These are phyloP conservation scores for Populus nigra DNA, from an alignment of 345 rosid species.

Conservation along the genomic window DNA sequence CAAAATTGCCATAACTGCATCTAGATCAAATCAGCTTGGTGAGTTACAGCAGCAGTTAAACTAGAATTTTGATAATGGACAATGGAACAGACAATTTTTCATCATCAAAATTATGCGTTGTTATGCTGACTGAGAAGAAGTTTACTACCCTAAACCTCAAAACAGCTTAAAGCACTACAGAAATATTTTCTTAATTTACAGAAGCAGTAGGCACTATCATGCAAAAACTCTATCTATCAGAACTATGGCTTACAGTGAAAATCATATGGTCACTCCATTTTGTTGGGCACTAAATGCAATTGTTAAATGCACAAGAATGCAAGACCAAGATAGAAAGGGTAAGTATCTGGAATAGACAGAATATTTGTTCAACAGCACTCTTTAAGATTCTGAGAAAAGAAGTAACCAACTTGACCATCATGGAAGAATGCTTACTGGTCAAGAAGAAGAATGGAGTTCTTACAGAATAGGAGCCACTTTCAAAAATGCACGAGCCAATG, in stretches of 20 bases:
- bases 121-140: not conserved
- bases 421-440: not conserved
- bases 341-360: not conserved
- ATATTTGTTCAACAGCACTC: not conserved
- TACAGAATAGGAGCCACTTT: conserved; percentile 85
- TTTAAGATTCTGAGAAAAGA: not conserved
- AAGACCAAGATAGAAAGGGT: not conserved
- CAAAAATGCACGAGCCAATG: conserved; percentile 90
- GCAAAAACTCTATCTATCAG: not conserved
- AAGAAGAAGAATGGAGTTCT: conserved; percentile 28
- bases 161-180: not conserved
- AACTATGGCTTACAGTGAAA: not conserved
- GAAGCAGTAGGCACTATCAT: not conserved
- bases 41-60: not conserved
- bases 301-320: not conserved
- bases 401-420: not conserved
- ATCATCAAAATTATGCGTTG: not conserved
- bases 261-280: not conserved
- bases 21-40: too few species aligned
- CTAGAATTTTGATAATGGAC: not conserved
- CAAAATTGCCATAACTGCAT: not conserved
- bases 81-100: not conserved
- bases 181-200: not conserved
- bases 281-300: not conserved
- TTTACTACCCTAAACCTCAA: not conserved